Percentiles rank a stretch among this genome's conserved stretches.
phyloP scores from a whole-genome alignment of 768 basidiomycete genomes.

The Arthromyces matolae region DNA sequence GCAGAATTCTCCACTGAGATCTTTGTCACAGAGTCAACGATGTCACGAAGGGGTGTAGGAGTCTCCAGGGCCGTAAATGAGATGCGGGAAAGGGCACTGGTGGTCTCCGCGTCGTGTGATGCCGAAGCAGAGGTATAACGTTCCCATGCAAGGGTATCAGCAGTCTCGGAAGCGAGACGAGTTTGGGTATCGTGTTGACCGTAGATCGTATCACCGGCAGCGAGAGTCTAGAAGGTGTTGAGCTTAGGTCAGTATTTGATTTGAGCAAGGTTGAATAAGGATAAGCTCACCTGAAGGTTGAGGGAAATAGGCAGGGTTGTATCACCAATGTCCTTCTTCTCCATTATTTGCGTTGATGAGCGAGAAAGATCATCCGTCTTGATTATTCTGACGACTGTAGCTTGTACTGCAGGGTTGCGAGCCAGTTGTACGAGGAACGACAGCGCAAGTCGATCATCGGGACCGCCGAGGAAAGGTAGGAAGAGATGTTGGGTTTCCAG shows the following conservation, averaged over 20 bases:
- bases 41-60: slow-evolving; percentile 52
- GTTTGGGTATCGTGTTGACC: slow-evolving; percentile 61
- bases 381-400: slow-evolving; percentile 66
- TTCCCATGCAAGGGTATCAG: slow-evolving; percentile 80
- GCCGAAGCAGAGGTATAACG: slow-evolving; percentile 43
- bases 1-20: slow-evolving; percentile 25
- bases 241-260: background rate
- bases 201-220: slow-evolving; percentile 70
- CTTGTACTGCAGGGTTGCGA: slow-evolving; percentile 54
- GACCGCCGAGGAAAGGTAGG: slow-evolving; percentile 90
- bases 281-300: slow-evolving; percentile 32
- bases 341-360: slow-evolving; percentile 26
- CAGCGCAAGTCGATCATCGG: slow-evolving; percentile 87
- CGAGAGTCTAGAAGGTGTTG: slow-evolving; percentile 34
- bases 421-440: slow-evolving; percentile 79
- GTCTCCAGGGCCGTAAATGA: slow-evolving; percentile 52
- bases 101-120: slow-evolving; percentile 24
- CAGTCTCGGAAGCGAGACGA: slow-evolving; percentile 72
- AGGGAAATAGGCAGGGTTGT: slow-evolving; percentile 9
- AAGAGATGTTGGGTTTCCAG: slow-evolving; percentile 57
- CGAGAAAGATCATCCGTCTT: slow-evolving; percentile 39
- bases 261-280: background rate
- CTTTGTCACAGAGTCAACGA: slow-evolving; percentile 39
- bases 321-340: slow-evolving; percentile 13
- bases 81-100: slow-evolving; percentile 45